These are phyloP conservation scores for Wallacemonas rigidus DNA, from an alignment of 208 protist genomes.

Conservation along the genomic window DNA sequence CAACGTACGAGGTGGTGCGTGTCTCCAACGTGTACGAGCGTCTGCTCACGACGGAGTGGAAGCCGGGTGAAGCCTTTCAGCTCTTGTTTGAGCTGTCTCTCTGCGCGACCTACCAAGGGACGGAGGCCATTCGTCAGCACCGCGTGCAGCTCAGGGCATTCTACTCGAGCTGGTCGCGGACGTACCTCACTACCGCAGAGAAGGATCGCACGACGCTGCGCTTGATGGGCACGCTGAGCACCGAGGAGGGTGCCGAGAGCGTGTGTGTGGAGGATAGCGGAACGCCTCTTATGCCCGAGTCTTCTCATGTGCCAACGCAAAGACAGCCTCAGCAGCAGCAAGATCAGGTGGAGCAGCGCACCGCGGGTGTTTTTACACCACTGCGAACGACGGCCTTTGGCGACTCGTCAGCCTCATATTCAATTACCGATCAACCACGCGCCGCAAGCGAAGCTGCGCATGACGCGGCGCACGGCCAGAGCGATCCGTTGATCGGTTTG, in stretches of 20 bases:
- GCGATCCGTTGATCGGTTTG: no score
- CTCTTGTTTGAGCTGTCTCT: constrained; percentile 74
- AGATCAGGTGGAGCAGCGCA: not conserved
- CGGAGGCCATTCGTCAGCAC: constrained; percentile 40
- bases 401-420: no score
- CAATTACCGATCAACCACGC: no score
- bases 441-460: no score
- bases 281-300: not conserved
- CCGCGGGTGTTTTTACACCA: not conserved
- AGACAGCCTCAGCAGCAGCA: not conserved
- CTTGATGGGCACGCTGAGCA: constrained; percentile 7
- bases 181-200: constrained; percentile 28
- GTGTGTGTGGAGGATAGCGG: constrained; percentile 1
- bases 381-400: not conserved
- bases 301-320: not conserved
- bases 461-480: no score
- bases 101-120: constrained; percentile 28
- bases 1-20: constrained; percentile 67
- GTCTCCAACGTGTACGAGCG: constrained; percentile 55
- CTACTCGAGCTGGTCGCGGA: constrained; percentile 76
- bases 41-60: constrained; percentile 69
- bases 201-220: constrained; percentile 15
- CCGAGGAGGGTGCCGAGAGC: not conserved
- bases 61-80: constrained; percentile 47
- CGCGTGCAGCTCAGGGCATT: constrained; percentile 68